phyloP scores from a whole-genome alignment of 352 stramenopile genomes.

The Phytophthora litchii region DNA sequence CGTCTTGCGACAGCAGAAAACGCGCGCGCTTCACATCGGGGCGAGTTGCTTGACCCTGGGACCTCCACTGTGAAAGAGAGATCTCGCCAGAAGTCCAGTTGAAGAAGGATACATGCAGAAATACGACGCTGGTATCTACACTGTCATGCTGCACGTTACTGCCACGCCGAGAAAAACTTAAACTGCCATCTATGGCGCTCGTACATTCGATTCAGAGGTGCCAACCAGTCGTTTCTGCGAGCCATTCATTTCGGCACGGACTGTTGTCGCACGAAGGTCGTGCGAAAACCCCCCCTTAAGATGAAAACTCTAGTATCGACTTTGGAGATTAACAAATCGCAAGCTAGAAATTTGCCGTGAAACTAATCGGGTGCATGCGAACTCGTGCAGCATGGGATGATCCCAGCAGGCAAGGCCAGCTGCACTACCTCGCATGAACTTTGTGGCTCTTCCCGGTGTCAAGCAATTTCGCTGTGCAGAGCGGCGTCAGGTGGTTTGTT shows the following conservation, averaged over 20 bases:
- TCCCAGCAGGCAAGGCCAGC: conserved; percentile 22
- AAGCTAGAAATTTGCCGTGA: conserved; percentile 8
- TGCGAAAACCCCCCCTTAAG: not conserved
- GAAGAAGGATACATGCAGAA: conserved; percentile 2
- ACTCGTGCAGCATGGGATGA: conserved; percentile 15
- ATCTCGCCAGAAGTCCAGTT: conserved; percentile 85
- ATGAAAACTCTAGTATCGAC: not conserved
- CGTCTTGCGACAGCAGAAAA: conserved; percentile 31
- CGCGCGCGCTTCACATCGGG: conserved; percentile 48
- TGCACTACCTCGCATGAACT: conserved; percentile 9
- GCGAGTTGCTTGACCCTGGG: conserved; percentile 84
- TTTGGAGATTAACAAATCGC: conserved; percentile 13
- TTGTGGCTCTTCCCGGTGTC: conserved; percentile 10
- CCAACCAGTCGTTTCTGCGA: conserved; percentile 33
- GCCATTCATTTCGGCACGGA: conserved; percentile 12
- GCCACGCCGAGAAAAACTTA: conserved; percentile 16
- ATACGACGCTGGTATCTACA: not conserved
- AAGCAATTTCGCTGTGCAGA: not conserved
- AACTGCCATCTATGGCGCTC: conserved; percentile 13
- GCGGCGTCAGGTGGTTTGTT: conserved; percentile 13
- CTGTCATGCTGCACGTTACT: not conserved
- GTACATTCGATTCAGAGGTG: not conserved
- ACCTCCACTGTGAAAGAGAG: conserved; percentile 89
- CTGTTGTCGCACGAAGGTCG: not conserved
- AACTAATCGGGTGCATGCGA: conserved; percentile 9